Conservation (phyloP, 1,284 basidiomycete species). For the Apiotrichum veenhuisii region DNA sequence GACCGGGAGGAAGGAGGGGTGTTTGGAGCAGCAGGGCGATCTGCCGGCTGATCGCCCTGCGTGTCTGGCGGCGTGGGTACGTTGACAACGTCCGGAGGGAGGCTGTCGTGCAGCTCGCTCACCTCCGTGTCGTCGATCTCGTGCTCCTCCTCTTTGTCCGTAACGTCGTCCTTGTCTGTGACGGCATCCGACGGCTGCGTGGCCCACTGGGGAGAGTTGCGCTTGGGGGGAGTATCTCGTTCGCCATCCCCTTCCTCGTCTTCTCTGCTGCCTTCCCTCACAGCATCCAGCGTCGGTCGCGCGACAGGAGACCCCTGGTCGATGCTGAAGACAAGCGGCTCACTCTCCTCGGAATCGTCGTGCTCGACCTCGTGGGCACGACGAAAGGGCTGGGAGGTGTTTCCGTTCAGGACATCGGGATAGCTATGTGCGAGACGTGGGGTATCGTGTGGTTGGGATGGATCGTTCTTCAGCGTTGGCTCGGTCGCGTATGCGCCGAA, state of each 20-base stretch:
- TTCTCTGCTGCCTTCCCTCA: too few relatives aligned
- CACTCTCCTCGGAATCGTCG: too few relatives aligned
- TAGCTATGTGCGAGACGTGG: too few relatives aligned
- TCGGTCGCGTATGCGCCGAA: neutral
- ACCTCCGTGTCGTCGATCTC: neutral
- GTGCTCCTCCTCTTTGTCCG: neutral
- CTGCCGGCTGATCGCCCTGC: neutral
- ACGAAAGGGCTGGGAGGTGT: too few relatives aligned
- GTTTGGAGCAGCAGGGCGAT: neutral
- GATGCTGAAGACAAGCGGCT: too few relatives aligned
- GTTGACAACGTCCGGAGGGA: neutral
- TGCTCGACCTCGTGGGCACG: too few relatives aligned
- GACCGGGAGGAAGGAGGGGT: neutral
- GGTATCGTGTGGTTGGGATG: neutral
- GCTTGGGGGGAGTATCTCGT: too few relatives aligned
- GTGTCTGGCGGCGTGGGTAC: constrained; percentile 3
- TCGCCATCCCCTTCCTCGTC: too few relatives aligned
- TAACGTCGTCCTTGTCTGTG: neutral
- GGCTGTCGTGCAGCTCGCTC: neutral
- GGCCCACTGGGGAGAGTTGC: neutral
- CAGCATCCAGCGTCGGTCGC: too few relatives aligned
- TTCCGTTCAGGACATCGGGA: too few relatives aligned
- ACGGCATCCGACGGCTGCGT: neutral
- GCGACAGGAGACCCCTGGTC: too few relatives aligned
- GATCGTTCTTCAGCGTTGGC: neutral